These are phyloP conservation scores for Lactarius evosmus DNA, from an alignment of 768 basidiomycete species.

Conservation along the genomic window DNA sequence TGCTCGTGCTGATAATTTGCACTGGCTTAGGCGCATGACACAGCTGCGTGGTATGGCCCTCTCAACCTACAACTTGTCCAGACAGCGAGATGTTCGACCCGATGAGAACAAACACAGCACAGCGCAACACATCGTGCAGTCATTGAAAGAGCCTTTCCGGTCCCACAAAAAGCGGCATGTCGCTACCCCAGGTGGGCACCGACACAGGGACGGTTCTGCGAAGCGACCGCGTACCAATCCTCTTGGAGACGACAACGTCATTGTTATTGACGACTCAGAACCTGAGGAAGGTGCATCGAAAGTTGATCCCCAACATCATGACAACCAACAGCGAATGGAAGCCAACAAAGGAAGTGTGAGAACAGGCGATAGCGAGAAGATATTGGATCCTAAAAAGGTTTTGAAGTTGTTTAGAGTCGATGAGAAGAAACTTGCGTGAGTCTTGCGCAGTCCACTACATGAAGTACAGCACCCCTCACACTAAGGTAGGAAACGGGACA, in stretches of 20 bases:
- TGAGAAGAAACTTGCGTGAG: conserved; percentile 43
- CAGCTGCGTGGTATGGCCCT: conserved; percentile 11
- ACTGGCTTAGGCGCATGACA: conserved; percentile 16
- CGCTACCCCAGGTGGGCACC: not conserved
- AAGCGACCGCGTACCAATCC: conserved; percentile 25
- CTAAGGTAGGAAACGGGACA: conserved; percentile 45
- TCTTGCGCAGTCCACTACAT: conserved; percentile 3
- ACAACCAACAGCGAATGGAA: conserved; percentile 17
- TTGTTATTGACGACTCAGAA: conserved; percentile 35
- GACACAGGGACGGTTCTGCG: not conserved
- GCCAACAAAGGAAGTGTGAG: not conserved
- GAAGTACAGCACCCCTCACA: conserved; percentile 22
- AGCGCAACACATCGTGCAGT: not conserved
- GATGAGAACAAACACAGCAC: not conserved
- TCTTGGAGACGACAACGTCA: conserved; percentile 22
- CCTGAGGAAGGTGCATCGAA: not conserved
- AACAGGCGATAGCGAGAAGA: conserved; percentile 8
- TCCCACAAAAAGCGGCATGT: conserved; percentile 10
- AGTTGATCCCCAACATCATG: conserved; percentile 1
- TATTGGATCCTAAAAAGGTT: conserved; percentile 36
- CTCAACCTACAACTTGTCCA: conserved; percentile 9
- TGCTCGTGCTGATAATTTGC: not conserved
- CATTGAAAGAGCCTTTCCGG: conserved; percentile 10
- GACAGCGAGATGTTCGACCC: not conserved
- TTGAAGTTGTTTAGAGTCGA: conserved; percentile 52